Conservation (phyloP, 495 filamentous ascomycete species). For the Penicillium cataractarum region DNA sequence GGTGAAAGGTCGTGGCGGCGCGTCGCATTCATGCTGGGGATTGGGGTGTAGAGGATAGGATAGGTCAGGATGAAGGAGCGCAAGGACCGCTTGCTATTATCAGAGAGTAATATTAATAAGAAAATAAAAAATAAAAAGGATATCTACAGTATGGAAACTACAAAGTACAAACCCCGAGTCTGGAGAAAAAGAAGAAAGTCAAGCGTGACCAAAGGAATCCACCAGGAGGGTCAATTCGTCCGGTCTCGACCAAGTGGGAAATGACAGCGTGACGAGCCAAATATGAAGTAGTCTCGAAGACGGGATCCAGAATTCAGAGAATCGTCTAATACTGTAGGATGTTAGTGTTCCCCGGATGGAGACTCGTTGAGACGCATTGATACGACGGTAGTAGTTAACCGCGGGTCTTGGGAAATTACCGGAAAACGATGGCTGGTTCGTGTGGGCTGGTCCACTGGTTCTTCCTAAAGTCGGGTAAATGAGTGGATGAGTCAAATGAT, state of each 20-base stretch:
- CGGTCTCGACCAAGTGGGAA: constrained; percentile 23
- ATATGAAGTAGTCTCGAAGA: neutral
- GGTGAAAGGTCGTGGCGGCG: constrained; percentile 3
- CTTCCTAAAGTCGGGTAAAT: constrained; percentile 1
- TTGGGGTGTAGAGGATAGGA: neutral
- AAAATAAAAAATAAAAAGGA: too few relatives aligned
- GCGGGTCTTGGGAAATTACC: constrained; percentile 9
- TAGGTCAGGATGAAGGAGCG: neutral
- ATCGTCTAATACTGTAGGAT: neutral
- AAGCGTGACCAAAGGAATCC: neutral
- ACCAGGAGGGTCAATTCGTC: constrained; percentile 12
- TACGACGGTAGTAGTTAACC: constrained; percentile 25
- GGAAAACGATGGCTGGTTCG: constrained; percentile 3
- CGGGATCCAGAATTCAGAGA: too few relatives aligned
- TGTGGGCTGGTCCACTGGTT: constrained; percentile 10
- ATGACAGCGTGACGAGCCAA: constrained; percentile 12
- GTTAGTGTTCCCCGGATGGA: neutral
- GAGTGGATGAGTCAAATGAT: neutral
- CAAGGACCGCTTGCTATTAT: neutral
- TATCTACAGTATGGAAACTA: too few relatives aligned
- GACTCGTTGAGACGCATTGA: neutral
- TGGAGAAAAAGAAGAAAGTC: neutral
- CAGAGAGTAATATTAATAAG: neutral
- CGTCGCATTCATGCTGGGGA: constrained; percentile 6
- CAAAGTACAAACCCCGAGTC: too few relatives aligned